Base-by-base conservation (phyloP, 2,329 filamentous ascomycete species). In the Botrytis deweyae region DNA sequence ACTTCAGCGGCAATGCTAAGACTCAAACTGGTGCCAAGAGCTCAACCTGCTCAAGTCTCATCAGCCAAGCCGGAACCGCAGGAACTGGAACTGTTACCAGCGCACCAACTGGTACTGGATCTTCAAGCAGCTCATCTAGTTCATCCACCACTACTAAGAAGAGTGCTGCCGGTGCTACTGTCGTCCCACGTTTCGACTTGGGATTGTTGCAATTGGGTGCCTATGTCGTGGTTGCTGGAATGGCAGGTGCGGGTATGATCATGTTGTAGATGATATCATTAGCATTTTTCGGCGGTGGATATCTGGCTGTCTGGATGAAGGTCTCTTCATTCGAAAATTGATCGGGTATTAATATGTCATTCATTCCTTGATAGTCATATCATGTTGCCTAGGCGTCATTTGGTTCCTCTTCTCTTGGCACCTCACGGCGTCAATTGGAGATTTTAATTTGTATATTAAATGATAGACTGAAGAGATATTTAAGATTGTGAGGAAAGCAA, bases 1-100 rank as follows among this genome's bases (percentile, higher is more conserved):
- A 90, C 85, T 95, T 95, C 83, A 84, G 87, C 74, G 91, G 92
- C 78, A 84, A 89, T 78, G 93, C 91, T 67, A 84, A 85, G 74
- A 84, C 87, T 72, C 87, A 85, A 74, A 80, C 85, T 69, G 81
- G 85, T 66, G 79, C 83, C 65, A 84, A 85, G 49, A 83, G 87
- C 22, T 83, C 84, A 42, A 82, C 82, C 73, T 95, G 93, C 87
- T 81, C 83, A 70, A 79, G 83, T 66, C 85, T 91, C 73, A 84
- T 96, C 74, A 83, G 84, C 49, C 86, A 89, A 76, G 93, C 92
- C 74, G 91, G 90, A 78, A 84, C 88, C 46, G 86, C 85, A 74
- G 89, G 89, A 49, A 87, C 87, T 70, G 88, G 88, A 70, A 85
- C 83, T 49, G 88, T 90, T 72, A 85, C 85, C n/a, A 80, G 81